These are phyloP conservation scores for Leucocoprinus leucothites DNA, from an alignment of 768 basidiomycete species.

Conservation along the genomic window DNA sequence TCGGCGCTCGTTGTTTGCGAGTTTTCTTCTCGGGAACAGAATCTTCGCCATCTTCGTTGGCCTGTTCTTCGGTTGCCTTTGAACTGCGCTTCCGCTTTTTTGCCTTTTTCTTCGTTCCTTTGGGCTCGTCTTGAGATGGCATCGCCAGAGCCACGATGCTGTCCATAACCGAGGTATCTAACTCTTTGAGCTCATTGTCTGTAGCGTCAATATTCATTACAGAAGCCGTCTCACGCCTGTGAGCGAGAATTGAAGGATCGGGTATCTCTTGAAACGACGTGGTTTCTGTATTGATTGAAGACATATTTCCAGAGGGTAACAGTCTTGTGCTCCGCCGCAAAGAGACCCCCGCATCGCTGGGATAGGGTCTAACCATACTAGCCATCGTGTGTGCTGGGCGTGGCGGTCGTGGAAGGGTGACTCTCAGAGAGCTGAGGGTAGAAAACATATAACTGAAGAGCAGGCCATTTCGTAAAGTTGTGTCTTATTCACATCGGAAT, in stretches of 20 bases:
- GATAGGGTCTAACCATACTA: neutral
- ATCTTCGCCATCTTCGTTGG: slow-evolving; percentile 9
- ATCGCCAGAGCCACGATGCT: neutral
- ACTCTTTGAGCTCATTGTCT: neutral
- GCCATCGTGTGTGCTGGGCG: neutral
- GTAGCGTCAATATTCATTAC: neutral
- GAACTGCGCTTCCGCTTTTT: slow-evolving; percentile 2
- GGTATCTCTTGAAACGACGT: neutral
- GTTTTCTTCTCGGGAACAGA: slow-evolving; percentile 7
- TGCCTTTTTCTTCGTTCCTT: slow-evolving; percentile 5
- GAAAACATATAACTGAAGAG: neutral
- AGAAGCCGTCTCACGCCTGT: neutral
- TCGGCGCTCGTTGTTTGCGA: slow-evolving; percentile 25
- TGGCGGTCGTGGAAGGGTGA: neutral
- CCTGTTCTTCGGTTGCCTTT: neutral
- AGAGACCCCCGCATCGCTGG: neutral
- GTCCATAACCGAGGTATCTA: neutral
- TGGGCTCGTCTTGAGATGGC: neutral
- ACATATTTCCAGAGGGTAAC: neutral
- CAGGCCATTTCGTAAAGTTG: neutral
- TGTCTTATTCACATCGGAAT: neutral
- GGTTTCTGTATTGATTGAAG: neutral
- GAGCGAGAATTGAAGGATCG: neutral
- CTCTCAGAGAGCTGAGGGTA: neutral
- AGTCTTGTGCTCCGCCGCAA: slow-evolving; percentile 10